Evolutionary conservation across 2,329 filamentous ascomycete species (phyloP).

Genomic region (Aspergillus melleus): DNA sequence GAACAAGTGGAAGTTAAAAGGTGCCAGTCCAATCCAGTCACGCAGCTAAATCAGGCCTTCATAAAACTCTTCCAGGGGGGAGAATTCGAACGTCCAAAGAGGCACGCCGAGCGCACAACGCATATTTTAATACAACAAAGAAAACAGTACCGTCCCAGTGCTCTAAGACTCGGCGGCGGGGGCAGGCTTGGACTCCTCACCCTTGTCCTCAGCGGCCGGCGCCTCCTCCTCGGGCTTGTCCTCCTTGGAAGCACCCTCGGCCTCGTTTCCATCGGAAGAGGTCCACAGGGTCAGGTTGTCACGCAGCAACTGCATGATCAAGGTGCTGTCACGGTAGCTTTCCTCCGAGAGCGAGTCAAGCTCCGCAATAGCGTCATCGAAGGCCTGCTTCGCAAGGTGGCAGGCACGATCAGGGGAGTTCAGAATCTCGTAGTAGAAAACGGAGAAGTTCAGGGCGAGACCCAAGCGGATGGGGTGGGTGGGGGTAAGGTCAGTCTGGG

Average conservation of each 20-base stretch:
- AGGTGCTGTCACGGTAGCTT: slow-evolving; percentile 97
- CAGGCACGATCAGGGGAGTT: slow-evolving; percentile 97
- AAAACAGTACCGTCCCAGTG: slow-evolving; percentile 24
- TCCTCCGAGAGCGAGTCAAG: slow-evolving; percentile 97
- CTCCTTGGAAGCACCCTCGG: slow-evolving; percentile 63
- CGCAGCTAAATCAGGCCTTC: slow-evolving; percentile 39
- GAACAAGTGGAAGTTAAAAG: slow-evolving; percentile 35
- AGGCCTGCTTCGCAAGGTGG: slow-evolving; percentile 98
- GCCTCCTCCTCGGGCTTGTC: slow-evolving; percentile 53
- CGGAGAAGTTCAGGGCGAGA: slow-evolving; percentile 97
- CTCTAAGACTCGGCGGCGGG: slow-evolving; percentile 36
- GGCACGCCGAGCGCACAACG: slow-evolving; percentile 29
- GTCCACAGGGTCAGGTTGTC: slow-evolving; percentile 99
- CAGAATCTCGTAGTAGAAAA: slow-evolving; percentile 99
- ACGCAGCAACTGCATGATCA: slow-evolving; percentile 98
- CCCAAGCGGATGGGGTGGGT: slow-evolving; percentile 98
- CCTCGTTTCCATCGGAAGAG: slow-evolving; percentile 82
- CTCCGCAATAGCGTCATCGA: slow-evolving; percentile 97
- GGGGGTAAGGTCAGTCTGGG: slow-evolving; percentile 94
- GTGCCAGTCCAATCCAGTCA: slow-evolving; percentile 38
- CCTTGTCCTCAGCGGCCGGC: slow-evolving; percentile 47
- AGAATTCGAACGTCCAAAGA: slow-evolving; percentile 36
- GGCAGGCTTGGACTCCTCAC: slow-evolving; percentile 39
- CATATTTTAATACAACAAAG: slow-evolving; percentile 28
- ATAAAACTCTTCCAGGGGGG: slow-evolving; percentile 30